Evolutionary conservation across 1,284 basidiomycete genomes (phyloP).

Genomic region (Puccinia triticina): DNA sequence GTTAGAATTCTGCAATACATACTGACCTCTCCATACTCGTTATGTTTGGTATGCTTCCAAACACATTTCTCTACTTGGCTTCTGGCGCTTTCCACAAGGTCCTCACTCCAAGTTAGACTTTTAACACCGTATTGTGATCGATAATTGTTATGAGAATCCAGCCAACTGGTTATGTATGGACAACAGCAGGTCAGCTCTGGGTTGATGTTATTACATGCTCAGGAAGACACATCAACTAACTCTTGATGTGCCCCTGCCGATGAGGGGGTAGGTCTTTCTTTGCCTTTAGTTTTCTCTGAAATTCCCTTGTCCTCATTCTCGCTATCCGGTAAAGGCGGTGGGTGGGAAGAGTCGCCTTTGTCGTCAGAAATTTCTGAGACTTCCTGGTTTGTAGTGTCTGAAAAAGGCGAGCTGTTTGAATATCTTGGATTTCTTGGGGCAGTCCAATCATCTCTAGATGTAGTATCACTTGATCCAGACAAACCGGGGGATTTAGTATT

Average conservation of each 20-base stretch:
- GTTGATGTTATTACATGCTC: not conserved
- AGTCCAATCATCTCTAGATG: too few species aligned
- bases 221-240: slow-evolving; percentile 2
- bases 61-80: slow-evolving; percentile 24
- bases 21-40: slow-evolving; percentile 43
- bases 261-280: slow-evolving; percentile 1
- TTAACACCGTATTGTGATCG: slow-evolving; percentile 31
- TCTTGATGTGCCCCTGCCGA: slow-evolving; percentile 7
- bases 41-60: slow-evolving; percentile 43
- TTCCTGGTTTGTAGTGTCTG: not conserved
- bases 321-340: not conserved
- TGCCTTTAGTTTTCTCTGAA: not conserved
- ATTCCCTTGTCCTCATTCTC: not conserved
- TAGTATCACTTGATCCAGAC: not conserved
- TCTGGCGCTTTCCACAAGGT: slow-evolving; percentile 27
- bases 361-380: not conserved
- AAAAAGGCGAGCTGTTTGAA: not conserved
- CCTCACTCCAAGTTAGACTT: slow-evolving; percentile 38
- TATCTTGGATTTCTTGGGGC: not conserved
- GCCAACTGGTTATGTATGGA: slow-evolving; percentile 30
- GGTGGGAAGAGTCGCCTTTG: not conserved
- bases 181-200: not conserved
- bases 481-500: slow-evolving; percentile 20
- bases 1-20: not conserved
- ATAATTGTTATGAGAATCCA: slow-evolving; percentile 42